Conservation (phyloP, 2,329 filamentous ascomycete species). For the Hirsutella thompsonii region DNA sequence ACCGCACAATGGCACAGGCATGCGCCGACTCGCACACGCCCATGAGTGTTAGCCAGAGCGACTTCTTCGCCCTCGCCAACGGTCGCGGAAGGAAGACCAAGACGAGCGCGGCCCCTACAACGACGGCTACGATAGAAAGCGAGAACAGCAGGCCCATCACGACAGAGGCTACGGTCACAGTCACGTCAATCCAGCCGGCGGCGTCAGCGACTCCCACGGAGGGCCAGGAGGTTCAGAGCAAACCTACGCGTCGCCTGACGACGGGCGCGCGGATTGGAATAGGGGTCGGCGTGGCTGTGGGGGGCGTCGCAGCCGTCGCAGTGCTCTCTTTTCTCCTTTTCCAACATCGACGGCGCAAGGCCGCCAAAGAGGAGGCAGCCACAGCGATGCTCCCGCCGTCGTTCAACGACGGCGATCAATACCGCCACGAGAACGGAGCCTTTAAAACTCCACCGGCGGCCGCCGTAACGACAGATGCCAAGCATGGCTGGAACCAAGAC, state of each 20-base stretch:
- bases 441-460: not conserved
- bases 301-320: conserved; percentile 14
- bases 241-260: conserved; percentile 3
- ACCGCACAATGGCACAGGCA: conserved; percentile 26
- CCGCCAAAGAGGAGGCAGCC: too few species aligned
- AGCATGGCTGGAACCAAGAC: not conserved
- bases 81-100: not conserved
- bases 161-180: too few species aligned
- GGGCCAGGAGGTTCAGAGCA: not conserved
- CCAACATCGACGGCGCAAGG: conserved; percentile 13
- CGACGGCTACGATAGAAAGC: not conserved
- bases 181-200: too few species aligned
- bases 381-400: too few species aligned
- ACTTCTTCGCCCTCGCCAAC: conserved; percentile 22
- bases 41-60: conserved; percentile 24
- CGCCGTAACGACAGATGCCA: not conserved
- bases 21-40: conserved; percentile 31
- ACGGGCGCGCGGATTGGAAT: conserved; percentile 25
- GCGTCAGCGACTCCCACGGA: too few species aligned
- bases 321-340: conserved; percentile 8
- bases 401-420: conserved; percentile 8
- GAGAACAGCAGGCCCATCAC: not conserved
- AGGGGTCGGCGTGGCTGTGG: conserved; percentile 21
- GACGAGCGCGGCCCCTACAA: not conserved
- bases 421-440: conserved; percentile 6